Evolutionary conservation across 2,329 filamentous ascomycete species (phyloP).

Genomic region (Pezicula neosporulosa): DNA sequence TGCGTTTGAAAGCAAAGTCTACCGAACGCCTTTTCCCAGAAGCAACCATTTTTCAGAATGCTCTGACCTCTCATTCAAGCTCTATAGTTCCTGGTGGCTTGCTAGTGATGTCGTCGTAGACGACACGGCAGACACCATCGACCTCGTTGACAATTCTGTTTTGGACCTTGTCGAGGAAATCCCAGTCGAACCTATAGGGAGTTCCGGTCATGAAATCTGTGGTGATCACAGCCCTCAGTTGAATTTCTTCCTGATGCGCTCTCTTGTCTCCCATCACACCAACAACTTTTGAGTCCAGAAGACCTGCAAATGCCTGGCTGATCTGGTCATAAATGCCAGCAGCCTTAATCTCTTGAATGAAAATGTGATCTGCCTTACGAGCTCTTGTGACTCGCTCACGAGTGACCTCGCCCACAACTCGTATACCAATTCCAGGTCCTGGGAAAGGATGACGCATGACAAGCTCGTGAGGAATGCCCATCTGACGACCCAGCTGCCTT

Average conservation of each 20-base stretch:
- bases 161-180: constrained; percentile 62
- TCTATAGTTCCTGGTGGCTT: constrained; percentile 60
- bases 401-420: constrained; percentile 79
- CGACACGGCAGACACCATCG: constrained; percentile 63
- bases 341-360: constrained; percentile 70
- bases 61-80: constrained; percentile 53
- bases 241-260: constrained; percentile 60
- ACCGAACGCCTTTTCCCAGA: too few relatives aligned
- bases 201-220: constrained; percentile 38
- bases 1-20: too few relatives aligned
- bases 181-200: constrained; percentile 41
- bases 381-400: constrained; percentile 75
- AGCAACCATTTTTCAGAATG: too few relatives aligned
- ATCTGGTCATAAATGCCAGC: constrained; percentile 73
- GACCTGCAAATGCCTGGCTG: constrained; percentile 66
- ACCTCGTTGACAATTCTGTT: constrained; percentile 68
- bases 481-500: constrained; percentile 61
- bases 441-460: constrained; percentile 79
- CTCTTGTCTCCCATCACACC: constrained; percentile 68
- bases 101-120: constrained; percentile 64
- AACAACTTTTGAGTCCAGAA: constrained; percentile 62
- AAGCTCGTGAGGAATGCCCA: constrained; percentile 70
- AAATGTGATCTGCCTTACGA: constrained; percentile 73
- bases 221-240: constrained; percentile 58
- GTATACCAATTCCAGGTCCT: constrained; percentile 66